Base-by-base conservation (phyloP, 768 basidiomycete species). In the Lactarius evosmus region DNA sequence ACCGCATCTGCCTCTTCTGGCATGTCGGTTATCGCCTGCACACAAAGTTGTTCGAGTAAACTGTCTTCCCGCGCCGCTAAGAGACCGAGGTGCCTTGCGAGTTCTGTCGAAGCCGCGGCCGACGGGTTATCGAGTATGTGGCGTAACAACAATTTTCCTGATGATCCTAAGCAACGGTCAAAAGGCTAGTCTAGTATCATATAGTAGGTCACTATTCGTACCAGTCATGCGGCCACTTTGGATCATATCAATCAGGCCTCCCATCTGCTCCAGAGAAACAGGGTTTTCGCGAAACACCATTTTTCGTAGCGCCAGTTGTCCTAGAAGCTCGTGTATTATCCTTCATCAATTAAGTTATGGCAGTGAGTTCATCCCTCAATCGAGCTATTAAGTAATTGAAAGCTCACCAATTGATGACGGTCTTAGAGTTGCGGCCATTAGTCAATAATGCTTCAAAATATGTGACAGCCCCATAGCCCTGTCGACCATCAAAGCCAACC, bases 271-370 rank as follows among this genome's bases (percentile, higher is more conserved):
- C 0, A 80, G 75, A 6, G 86, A 79, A 12, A 97, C 70, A 0
- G 85, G 79, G 59, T 88, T 88, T 8, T 84, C 78, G 40, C 73
- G 72, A 72, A 87, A 85, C 38, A 84, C 81, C 22, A 80, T 78
- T 52, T 82, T 78, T 46, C 83, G 81, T 33, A 80, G 79, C 1
- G 87, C 77, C 3, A 98, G 79, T 67, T 89, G 88, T 0, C 93
- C 93, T 2, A 95, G 76, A 0, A 97, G 79, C 65, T 95, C 92
- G 63, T 98, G 91, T 3, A 86, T 85, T 75, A 98, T 83, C 94
- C 95, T 96, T 66, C 68, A 32, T 40, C 54, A 40, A 11, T 55
- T 54, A 49, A 36, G 27, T 52, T 22, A 32, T 38, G 16, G 36
- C 46, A 36, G 34, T 17, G 25, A 41, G 41, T 22, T 44, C 5